phyloP scores from a whole-genome alignment of 352 stramenopile genomes.

The Pythium oligandrum region DNA sequence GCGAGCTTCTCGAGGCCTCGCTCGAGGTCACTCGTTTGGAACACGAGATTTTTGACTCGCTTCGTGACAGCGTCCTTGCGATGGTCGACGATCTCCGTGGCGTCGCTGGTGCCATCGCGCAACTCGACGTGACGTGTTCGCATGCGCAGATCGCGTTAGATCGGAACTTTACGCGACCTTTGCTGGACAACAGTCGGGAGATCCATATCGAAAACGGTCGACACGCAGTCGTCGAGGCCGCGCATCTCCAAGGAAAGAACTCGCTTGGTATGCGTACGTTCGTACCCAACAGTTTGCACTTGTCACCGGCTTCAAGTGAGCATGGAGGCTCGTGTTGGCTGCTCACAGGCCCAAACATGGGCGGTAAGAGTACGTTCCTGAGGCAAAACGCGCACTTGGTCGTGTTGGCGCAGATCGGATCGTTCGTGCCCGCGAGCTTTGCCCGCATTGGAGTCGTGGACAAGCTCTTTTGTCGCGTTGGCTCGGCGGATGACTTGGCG shows the following conservation, averaged over 20 bases:
- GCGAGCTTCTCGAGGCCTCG: slow-evolving; percentile 46
- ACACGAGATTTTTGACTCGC: slow-evolving; percentile 40
- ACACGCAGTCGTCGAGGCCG: slow-evolving; percentile 62
- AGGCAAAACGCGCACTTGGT: slow-evolving; percentile 75
- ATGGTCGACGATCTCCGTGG: slow-evolving; percentile 27
- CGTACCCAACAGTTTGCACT: slow-evolving; percentile 73
- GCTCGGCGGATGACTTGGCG: slow-evolving; percentile 74
- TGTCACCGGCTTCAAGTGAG: slow-evolving; percentile 7
- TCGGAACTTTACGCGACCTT: slow-evolving; percentile 50
- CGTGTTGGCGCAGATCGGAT: slow-evolving; percentile 75
- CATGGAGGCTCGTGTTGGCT: slow-evolving; percentile 52
- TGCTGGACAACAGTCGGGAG: slow-evolving; percentile 47
- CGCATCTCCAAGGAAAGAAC: slow-evolving; percentile 48
- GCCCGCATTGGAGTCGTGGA: slow-evolving; percentile 69
- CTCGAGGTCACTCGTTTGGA: slow-evolving; percentile 52
- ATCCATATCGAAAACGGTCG: slow-evolving; percentile 65
- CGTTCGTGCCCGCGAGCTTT: slow-evolving; percentile 74
- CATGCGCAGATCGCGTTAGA: slow-evolving; percentile 66
- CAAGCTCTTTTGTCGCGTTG: slow-evolving; percentile 79
- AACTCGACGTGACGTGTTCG: slow-evolving; percentile 59
- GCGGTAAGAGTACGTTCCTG: slow-evolving; percentile 84
- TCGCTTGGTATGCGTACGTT: slow-evolving; percentile 49
- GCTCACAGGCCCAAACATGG: slow-evolving; percentile 87
- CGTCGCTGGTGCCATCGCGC: slow-evolving; percentile 45
- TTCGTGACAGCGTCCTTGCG: slow-evolving; percentile 32